Evolutionary conservation across 1,284 basidiomycete genomes (phyloP).

Genomic region (Tilletia indica): DNA sequence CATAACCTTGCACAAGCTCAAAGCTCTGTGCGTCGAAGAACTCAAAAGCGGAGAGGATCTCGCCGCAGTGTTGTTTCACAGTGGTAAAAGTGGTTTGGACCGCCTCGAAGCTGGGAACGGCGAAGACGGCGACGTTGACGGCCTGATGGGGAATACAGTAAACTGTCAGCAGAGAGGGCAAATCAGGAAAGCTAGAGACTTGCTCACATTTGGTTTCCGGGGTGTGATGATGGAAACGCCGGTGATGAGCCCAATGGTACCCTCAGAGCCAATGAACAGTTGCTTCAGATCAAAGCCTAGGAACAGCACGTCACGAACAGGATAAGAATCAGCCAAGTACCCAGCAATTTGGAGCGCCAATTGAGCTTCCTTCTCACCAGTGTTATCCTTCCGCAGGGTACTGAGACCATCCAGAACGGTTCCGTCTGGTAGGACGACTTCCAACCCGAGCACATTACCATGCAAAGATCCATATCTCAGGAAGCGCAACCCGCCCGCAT

Average conservation of each 20-base stretch:
- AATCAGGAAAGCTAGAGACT: not conserved
- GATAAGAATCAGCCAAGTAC: not conserved
- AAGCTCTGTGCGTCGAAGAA: conserved; percentile 89
- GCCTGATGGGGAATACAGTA: conserved; percentile 30
- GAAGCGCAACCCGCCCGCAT: conserved; percentile 91
- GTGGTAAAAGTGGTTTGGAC: conserved; percentile 63
- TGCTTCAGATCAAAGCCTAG: conserved; percentile 92
- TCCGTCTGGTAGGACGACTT: conserved; percentile 92
- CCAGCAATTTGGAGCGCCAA: conserved; percentile 56
- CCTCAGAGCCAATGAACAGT: conserved; percentile 95
- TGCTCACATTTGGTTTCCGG: conserved; percentile 69
- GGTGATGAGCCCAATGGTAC: conserved; percentile 91
- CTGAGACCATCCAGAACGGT: conserved; percentile 64
- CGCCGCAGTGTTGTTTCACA: conserved; percentile 72
- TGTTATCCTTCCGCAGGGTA: conserved; percentile 90
- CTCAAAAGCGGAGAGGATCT: conserved; percentile 97
- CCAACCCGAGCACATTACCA: conserved; percentile 91
- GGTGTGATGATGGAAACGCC: conserved; percentile 94
- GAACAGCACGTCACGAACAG: not conserved
- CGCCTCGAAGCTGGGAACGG: conserved; percentile 61
- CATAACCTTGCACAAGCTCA: conserved; percentile 66
- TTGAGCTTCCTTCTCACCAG: conserved; percentile 58
- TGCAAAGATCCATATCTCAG: conserved; percentile 93
- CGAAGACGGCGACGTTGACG: conserved; percentile 63
- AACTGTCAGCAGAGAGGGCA: too few species aligned